Base-by-base conservation (phyloP, 2,329 filamentous ascomycete species). In the Onygenales sp. region DNA sequence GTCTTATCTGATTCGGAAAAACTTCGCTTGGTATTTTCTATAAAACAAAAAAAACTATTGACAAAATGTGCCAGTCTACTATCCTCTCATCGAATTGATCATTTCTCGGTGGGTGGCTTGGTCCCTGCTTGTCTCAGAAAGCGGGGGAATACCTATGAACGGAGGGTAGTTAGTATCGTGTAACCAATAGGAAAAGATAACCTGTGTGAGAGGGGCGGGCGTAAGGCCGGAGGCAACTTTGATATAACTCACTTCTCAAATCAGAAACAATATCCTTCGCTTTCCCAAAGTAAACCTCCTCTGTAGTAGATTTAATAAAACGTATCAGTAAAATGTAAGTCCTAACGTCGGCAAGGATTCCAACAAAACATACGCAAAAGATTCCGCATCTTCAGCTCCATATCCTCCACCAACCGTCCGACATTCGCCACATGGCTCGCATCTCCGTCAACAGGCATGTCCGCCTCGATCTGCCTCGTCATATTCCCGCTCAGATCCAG, bases 371-470 rank as follows among this genome's bases (percentile, higher is more conserved):
- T 70, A 78, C 76, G 92, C 69, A 98, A 76, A 71, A 97, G 72
- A 72, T 98, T 98, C 60, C 93, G 83, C 93, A 98, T 97, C 80
- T 96, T 95, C 69, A 96, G 83, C 76, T 98, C 93, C 93, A 98
- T 97, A 71, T 98, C 93, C 78, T 98, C 93, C 51, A 98, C 91
- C 67, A 98, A 79, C 59, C 85, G 81, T 54, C 93, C 93, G 56
- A 97, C 89, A 72, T 98, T 98, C 63, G 87, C 88, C 63, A 98
- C 93, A 76, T 98, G 93, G 70, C 87, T 89, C 61, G 87, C 86
- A 71, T 97, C 92, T 64, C 85, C 86, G 62, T 95, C 89, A 39
- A 96, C 88, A 7, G 88, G 83, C 68, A 95, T 78, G 71, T 97
- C 91, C 66, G 87, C 83, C 76, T 98, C 92, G 51, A 96, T 83